Conservation (phyloP, 768 basidiomycete genomes). For the Rubroboletus satanas region DNA sequence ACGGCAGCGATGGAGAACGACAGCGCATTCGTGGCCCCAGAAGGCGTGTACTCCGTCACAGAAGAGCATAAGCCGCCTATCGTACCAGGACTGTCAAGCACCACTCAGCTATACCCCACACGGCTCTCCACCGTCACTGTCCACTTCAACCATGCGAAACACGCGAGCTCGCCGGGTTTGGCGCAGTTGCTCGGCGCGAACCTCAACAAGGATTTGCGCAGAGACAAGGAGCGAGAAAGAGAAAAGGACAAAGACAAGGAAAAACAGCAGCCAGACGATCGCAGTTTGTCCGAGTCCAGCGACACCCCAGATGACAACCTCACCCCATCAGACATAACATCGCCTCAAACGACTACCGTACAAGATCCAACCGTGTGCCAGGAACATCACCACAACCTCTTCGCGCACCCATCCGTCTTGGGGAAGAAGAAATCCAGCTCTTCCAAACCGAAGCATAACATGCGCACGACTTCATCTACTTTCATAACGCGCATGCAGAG, state of each 20-base stretch:
- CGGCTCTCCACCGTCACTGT: slow-evolving; percentile 59
- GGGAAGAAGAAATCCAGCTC: slow-evolving; percentile 59
- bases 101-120: slow-evolving; percentile 49
- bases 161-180: slow-evolving; percentile 54
- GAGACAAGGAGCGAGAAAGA: slow-evolving; percentile 35
- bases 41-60: slow-evolving; percentile 85
- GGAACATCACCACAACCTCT: slow-evolving; percentile 51
- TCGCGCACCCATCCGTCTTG: slow-evolving; percentile 46
- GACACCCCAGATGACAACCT: slow-evolving; percentile 64
- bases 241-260: slow-evolving; percentile 40
- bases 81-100: slow-evolving; percentile 37
- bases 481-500: slow-evolving; percentile 88
- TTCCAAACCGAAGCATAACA: slow-evolving; percentile 83
- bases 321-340: slow-evolving; percentile 40
- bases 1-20: slow-evolving; percentile 66
- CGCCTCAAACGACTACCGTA: slow-evolving; percentile 32
- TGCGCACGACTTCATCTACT: slow-evolving; percentile 86
- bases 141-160: slow-evolving; percentile 56
- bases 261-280: slow-evolving; percentile 47
- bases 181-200: slow-evolving; percentile 65
- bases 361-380: slow-evolving; percentile 28
- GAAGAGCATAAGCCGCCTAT: slow-evolving; percentile 76
- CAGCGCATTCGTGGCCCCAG: slow-evolving; percentile 81
- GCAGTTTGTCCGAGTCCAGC: slow-evolving; percentile 71
- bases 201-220: slow-evolving; percentile 52